Base-by-base conservation (phyloP, 2,329 filamentous ascomycete species). In the Exophiala sideris region DNA sequence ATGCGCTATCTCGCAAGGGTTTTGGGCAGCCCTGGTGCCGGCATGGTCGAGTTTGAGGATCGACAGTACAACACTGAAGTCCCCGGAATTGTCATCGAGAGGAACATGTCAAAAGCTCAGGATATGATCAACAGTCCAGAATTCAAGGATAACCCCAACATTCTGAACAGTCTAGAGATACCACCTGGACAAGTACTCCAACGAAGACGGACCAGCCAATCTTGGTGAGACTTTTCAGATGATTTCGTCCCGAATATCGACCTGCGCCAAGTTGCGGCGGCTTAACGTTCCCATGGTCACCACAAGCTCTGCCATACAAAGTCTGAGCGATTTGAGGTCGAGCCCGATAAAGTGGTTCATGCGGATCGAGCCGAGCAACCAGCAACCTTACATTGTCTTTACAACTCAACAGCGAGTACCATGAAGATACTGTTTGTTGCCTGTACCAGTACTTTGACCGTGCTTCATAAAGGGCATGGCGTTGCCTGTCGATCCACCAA, bases 1-100 rank as follows among this genome's bases (percentile, higher is more conserved):
- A 65, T 70, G 56, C 60, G 62, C 14, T 70, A 68, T 35, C 52
- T 71, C 12, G 58, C 58, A 40, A 64, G 57, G 47, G 67, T 69
- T 58, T 65, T 56, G 39, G 61, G 33, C 33, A 55, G 50, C 45
- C 41, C 45, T 36, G 39, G 49, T 14, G 45, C 48, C 18, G 36
- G 49, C 21, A 48, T 50, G 29, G 36, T 47, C 10, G 50, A 35
- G 11, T 21, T 44, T n/a, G 50, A 48, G 36, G 52, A 53, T 38
- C 24, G 50, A n/a, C 38, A 57, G 1, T 46, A 45, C 21, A 21
- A 54, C 47, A 52, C 52, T 47, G 16, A 60, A 49, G 12, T 59
- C 41, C 45, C 60, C 29, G 63, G 65, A 1, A 62, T 57, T 34
- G 61, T 68, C 21, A 64, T 67, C 36, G 67, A 69, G 45, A 52